Evolutionary conservation across 768 basidiomycete species (phyloP).

Genomic region (Asterophora parasitica): DNA sequence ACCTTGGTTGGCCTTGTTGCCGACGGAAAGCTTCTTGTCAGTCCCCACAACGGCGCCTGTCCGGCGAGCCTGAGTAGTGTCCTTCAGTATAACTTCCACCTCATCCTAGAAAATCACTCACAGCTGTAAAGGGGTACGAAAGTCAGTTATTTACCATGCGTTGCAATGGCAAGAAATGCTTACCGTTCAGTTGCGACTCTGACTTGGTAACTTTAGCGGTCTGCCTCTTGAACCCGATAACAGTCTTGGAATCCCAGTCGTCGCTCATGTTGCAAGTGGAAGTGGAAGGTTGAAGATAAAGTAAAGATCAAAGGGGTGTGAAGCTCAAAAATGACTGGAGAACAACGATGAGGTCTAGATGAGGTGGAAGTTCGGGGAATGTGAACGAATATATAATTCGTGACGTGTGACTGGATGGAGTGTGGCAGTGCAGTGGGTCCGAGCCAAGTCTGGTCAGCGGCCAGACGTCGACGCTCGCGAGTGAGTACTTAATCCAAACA

Average conservation of each 20-base stretch:
- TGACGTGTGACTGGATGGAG: slow-evolving; percentile 21
- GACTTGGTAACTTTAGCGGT: slow-evolving; percentile 61
- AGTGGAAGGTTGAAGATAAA: slow-evolving; percentile 3
- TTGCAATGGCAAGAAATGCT: slow-evolving; percentile 15
- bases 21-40: slow-evolving; percentile 71
- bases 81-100: slow-evolving; percentile 6
- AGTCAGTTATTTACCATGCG: background rate
- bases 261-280: slow-evolving; percentile 33
- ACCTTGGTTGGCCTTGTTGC: slow-evolving; percentile 80
- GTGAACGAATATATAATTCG: slow-evolving; percentile 4
- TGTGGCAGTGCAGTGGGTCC: no score
- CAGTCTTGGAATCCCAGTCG: slow-evolving; percentile 71
- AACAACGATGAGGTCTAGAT: slow-evolving; percentile 9
- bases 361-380: background rate
- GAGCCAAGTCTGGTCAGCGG: no score
- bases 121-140: slow-evolving; percentile 36
- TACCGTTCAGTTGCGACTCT: slow-evolving; percentile 51
- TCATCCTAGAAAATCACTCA: slow-evolving; percentile 27
- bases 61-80: slow-evolving; percentile 57
- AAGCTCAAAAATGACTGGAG: slow-evolving; percentile 7
- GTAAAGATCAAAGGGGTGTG: slow-evolving; percentile 6
- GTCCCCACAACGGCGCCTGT: slow-evolving; percentile 73
- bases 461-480: no score
- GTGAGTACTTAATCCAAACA: no score
- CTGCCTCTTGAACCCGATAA: slow-evolving; percentile 68